Evolutionary conservation across 129 eudicot genomes (phyloP), one percentile per base, ranked within the genome.

Genomic region (Chrysanthemum lavandulifolium): DNA sequence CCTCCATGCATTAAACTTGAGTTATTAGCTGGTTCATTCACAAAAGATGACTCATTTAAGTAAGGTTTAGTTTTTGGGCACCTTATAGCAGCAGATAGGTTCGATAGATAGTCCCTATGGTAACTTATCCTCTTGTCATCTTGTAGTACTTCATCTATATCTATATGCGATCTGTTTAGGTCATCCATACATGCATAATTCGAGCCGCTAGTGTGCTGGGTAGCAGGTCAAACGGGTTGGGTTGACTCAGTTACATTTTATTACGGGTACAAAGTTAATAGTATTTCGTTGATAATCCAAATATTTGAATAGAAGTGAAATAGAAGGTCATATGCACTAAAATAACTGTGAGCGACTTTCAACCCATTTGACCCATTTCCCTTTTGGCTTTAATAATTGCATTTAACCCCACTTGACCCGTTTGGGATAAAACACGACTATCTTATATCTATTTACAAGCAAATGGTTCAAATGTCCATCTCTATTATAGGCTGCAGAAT

Each of bases 11-110:
- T 76, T 29, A 8, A 15, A 19, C 21, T 48, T 12, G 19, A 2
- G 29, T 29, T 72, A 65, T 61, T 52, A 56, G 51, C 57, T 49
- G 21, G 8, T 47, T 45, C 43, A 31, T 31, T 18, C 13, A 49
- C 11, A 23, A 4, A 36, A 14, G 45, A 66, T 40, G 50, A 52
- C 16, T 54, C 23, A 0, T 10, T 76, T 10, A 23, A 12, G 13
- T 33, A 21, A 33, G 13, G 25, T 10, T 11, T 6, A 71, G 13
- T 36, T 25, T 64, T 56, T 51, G 27, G 5, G 78, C 72, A 88
- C 96, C 97, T 88, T 54, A 90, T 90, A 16, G 97, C 97, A 64
- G 96, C 96, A 33, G 99, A 90, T 61, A 95, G 81, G 71, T 95
- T 95, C 0, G 97, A 90, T 61, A 90, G 85, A 77, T 95, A 95